Evolutionary conservation across 2,329 filamentous ascomycete genomes (phyloP).

Genomic region (Pseudogymnoascus destructans): DNA sequence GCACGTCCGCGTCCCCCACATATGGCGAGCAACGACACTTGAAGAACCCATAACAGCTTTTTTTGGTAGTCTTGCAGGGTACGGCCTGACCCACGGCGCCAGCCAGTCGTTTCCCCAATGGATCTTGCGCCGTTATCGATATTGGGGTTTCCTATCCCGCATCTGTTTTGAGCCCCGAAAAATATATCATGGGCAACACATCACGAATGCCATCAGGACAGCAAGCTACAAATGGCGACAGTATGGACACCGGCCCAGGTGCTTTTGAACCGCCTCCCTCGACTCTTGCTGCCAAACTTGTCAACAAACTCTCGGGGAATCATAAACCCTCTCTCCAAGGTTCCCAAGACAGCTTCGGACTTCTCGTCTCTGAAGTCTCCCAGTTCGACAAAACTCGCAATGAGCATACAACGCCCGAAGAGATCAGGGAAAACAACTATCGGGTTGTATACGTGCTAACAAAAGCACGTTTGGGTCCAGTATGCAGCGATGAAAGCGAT

Average conservation of each 20-base stretch:
- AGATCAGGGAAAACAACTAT: slow-evolving; percentile 64
- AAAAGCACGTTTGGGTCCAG: slow-evolving; percentile 36
- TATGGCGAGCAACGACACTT: neutral
- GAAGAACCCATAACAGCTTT: neutral
- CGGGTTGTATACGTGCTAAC: slow-evolving; percentile 76
- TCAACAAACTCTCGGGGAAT: slow-evolving; percentile 61
- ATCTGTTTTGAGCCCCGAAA: neutral
- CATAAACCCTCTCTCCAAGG: slow-evolving; percentile 47
- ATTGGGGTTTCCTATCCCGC: neutral
- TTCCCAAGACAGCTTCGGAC: slow-evolving; percentile 61
- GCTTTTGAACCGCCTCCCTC: slow-evolving; percentile 45
- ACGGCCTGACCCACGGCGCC: neutral
- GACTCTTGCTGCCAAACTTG: slow-evolving; percentile 76
- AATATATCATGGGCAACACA: neutral
- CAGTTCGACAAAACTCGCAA: slow-evolving; percentile 43
- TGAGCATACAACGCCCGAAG: slow-evolving; percentile 38
- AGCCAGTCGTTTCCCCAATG: neutral
- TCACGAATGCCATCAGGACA: neutral
- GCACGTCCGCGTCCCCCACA: neutral
- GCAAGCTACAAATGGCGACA: neutral
- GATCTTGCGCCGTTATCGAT: neutral
- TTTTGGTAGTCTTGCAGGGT: neutral
- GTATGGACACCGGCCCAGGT: neutral
- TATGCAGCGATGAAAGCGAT: slow-evolving; percentile 38
- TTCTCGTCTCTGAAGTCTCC: slow-evolving; percentile 46